A percentile compares a stretch with the other conserved stretches of the same genome.
Evolutionary conservation across 2,329 filamentous ascomycete species (phyloP).

Genomic region (Ophiosphaerella herpotricha): DNA sequence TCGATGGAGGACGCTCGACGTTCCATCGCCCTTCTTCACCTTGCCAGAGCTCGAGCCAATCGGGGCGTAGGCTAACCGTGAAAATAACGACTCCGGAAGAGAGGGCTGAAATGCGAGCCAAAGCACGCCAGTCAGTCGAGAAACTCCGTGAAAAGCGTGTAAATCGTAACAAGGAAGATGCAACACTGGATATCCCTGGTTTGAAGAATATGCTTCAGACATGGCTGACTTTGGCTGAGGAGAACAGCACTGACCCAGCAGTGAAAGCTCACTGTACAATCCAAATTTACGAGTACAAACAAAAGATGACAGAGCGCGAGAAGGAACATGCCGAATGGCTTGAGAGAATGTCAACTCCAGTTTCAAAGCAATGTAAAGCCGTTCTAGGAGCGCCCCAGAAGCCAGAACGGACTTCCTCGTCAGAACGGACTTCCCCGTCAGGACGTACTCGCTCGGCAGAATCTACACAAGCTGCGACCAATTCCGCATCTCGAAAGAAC

Average conservation of each 20-base stretch:
- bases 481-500: neutral
- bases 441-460: neutral
- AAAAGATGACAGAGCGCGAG: conserved; percentile 15
- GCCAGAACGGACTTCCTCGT: neutral
- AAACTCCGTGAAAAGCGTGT: conserved; percentile 11
- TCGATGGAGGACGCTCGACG: conserved; percentile 2
- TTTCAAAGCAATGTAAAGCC: neutral
- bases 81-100: conserved; percentile 14
- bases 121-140: conserved; percentile 12
- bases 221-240: conserved; percentile 18
- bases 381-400: conserved; percentile 1
- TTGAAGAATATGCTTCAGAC: conserved; percentile 14
- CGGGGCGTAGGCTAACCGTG: conserved; percentile 5
- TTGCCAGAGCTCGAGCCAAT: neutral
- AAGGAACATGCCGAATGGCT: conserved; percentile 15
- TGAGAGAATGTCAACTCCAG: conserved; percentile 9
- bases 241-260: conserved; percentile 9
- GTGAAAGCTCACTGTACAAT: conserved; percentile 15
- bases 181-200: conserved; percentile 3
- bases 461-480: neutral
- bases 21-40: conserved; percentile 5
- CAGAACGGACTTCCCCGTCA: neutral
- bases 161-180: conserved; percentile 16
- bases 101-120: conserved; percentile 16
- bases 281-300: conserved; percentile 18